Evolutionary conservation across 495 filamentous ascomycete species (phyloP), one percentile per base, ranked within the genome.

Genomic region (Podospora bellae-mahoneyi): DNA sequence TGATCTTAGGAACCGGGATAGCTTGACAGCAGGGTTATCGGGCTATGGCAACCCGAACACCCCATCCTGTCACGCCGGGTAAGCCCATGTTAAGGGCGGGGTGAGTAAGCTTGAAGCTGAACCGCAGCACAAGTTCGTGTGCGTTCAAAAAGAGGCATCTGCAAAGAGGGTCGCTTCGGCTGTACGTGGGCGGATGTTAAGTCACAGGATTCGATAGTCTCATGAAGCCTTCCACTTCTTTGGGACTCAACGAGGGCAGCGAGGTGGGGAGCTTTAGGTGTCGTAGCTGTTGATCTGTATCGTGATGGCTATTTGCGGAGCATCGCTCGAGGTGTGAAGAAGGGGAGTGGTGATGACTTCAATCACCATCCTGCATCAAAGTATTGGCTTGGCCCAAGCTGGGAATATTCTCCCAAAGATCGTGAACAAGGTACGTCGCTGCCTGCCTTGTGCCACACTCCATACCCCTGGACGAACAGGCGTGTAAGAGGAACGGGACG

Each of bases 341-440:
- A 60, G 28, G 1, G 9, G 28, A 34, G 4, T 34, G 26, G 2
- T 53, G 7, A 4, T 28, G 26, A 2, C 39, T 13, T 13, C 6
- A 16, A 16, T 28, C 30, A 48, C 26, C 19, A 20, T 3, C 62
- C 10, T 59, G 66, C 66, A 60, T 28, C 5, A 15, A 69, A 65
- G 56, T 68, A 68, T 68, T 68, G 66, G 66, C 66, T 68, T 68
- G 61, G 66, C 61, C 61, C 30, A 20, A 63, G 32, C 61, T 34
- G 61, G n/a, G 30, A 48, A 39, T 48, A 44, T 5, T 32, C 20
- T 61, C 59, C 23, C 23, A 23, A 13, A 20, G n/a, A 9, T 6
- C n/a, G n/a, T 26, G n/a, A 27, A 13, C 5, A 58, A 9, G 4
- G 23, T 20, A 58, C 56, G 0, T 27, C 55, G 56, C 16, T 20